Evolutionary conservation across 2,329 filamentous ascomycete genomes (phyloP), one percentile per base, ranked within the genome.

Genomic region (Diaporthe velutina): DNA sequence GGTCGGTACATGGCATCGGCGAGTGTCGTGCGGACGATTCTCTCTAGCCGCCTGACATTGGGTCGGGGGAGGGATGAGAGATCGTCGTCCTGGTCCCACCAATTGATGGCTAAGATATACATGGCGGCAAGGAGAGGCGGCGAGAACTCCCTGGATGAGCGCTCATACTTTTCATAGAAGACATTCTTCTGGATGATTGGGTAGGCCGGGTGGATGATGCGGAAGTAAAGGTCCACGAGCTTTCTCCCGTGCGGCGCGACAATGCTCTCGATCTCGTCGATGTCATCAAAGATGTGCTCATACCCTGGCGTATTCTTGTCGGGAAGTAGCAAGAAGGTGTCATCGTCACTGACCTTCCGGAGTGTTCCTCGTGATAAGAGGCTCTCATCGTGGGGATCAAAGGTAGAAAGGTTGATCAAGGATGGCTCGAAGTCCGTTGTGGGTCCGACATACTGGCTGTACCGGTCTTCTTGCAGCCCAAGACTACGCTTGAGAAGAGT

Each of bases 391-490:
- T 94, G 93, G 40, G 92, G 92, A 83, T 96, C 93, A 82, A 96
- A 96, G 8, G 92, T 89, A 30, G 94, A 95, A 30, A 96, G 88
- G 79, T 94, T 94, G 83, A 96, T 94, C 72, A 97, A 88, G n/a
- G 93, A 93, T 22, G 94, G 93, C 81, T 97, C 94, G 81, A 96
- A 95, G 79, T 95, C 93, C 68, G 94, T 95, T 68, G 94, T 96
- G 74, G 93, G 91, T 35, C 94, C 94, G 79, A 97, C 94, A 81
- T 96, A 95, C 83, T 95, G 93, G 84, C 93, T 95, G 82, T 93
- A 95, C 76, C 93, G 91, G 82, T 95, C 93, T 80, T 90, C 87
- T 82, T 96, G 94, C 78, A 97, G 88, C 75, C 94, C 94, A 74
- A 97, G 86, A 22, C 92, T 93, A 81, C 91, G 89, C 83, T 92